Evolutionary conservation across 306 rosid species (phyloP).

Genomic region (Arachis stenosperma): DNA sequence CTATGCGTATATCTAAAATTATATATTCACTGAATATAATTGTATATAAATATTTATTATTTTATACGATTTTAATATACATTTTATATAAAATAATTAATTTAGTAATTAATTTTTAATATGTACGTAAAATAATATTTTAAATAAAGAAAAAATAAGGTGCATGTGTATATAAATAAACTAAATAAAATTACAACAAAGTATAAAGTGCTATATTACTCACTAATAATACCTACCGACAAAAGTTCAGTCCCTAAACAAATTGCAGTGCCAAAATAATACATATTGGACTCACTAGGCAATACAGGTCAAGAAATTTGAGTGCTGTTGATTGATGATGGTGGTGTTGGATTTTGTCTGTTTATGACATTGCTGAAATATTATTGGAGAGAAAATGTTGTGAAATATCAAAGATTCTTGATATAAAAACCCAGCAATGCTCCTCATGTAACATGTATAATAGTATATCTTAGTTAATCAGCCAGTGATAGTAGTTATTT

Average conservation of each 20-base stretch:
- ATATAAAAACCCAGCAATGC: background rate
- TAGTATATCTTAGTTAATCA: conserved; percentile 3
- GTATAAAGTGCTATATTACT: background rate
- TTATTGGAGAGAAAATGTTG: conserved; percentile 15
- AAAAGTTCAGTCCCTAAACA: background rate
- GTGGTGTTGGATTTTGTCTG: conserved; percentile 14
- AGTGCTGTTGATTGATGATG: conserved; percentile 4
- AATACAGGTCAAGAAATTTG: background rate
- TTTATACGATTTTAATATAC: too few relatives aligned
- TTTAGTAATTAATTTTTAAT: too few relatives aligned
- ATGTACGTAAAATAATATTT: too few relatives aligned
- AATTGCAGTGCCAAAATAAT: background rate
- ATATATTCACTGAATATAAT: too few relatives aligned
- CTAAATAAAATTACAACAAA: background rate
- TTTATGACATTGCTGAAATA: background rate
- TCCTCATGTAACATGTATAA: background rate
- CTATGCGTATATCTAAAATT: too few relatives aligned
- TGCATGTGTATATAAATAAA: too few relatives aligned
- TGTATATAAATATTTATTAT: too few relatives aligned
- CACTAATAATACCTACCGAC: background rate
- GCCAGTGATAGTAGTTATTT: conserved; percentile 1
- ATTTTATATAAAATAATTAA: too few relatives aligned
- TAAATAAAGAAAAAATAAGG: too few relatives aligned
- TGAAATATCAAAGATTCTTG: background rate
- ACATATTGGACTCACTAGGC: background rate